A percentile compares a stretch with the other conserved stretches of the same genome.
Evolutionary conservation across 495 filamentous ascomycete genomes (phyloP).

Genomic region (Stereocaulon alpinum): DNA sequence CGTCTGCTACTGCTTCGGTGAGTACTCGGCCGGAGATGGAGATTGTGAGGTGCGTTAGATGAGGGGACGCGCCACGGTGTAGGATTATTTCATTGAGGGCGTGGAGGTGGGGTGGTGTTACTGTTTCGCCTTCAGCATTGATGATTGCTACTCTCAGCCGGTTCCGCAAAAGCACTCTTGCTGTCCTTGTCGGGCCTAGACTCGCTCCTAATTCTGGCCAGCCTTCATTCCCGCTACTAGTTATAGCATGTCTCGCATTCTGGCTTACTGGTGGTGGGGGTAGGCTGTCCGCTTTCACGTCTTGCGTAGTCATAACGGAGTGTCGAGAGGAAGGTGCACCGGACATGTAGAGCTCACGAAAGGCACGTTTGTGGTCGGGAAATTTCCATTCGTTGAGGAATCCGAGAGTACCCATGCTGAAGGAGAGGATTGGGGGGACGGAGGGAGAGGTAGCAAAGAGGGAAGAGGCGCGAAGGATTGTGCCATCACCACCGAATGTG

Average conservation of each 20-base stretch:
- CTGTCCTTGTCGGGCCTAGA: conserved; percentile 62
- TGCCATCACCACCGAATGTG: conserved; percentile 91
- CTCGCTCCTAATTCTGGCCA: conserved; percentile 74
- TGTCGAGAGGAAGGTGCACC: conserved; percentile 39
- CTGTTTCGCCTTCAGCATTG: conserved; percentile 32
- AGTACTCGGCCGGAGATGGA: conserved; percentile 75
- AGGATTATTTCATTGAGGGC: conserved; percentile 94
- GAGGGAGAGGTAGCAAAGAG: conserved; percentile 72
- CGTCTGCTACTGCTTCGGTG: conserved; percentile 87
- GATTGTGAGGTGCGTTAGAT: conserved; percentile 83
- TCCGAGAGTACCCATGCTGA: conserved; percentile 92
- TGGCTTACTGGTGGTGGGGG: conserved; percentile 16
- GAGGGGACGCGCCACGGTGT: conserved; percentile 79
- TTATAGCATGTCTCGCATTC: conserved; percentile 24
- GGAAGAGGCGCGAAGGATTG: conserved; percentile 82
- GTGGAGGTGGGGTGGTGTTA: conserved; percentile 44
- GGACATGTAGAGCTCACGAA: conserved; percentile 88
- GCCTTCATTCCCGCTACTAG: conserved; percentile 26
- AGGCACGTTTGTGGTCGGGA: conserved; percentile 76
- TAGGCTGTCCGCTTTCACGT: background rate
- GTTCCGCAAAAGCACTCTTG: conserved; percentile 75
- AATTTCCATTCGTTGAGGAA: conserved; percentile 98
- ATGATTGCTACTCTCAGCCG: conserved; percentile 76
- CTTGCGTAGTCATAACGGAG: conserved; percentile 10
- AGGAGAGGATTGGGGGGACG: conserved; percentile 87